phyloP scores from a whole-genome alignment of 1,284 basidiomycete species.

The Pholiota adiposa region DNA sequence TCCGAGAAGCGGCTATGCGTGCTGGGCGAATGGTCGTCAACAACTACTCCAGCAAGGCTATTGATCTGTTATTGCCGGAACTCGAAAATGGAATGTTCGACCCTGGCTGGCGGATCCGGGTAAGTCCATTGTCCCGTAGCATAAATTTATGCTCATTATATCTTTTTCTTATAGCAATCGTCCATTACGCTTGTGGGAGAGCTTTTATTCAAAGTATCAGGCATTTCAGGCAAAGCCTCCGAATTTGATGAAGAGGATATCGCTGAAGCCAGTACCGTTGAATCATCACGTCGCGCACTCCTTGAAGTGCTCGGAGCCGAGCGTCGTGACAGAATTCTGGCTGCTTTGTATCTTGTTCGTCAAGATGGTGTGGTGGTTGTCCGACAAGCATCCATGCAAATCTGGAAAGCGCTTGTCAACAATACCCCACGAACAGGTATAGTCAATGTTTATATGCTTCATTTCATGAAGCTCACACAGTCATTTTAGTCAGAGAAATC shows the following conservation, averaged over 20 bases:
- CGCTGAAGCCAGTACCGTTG: conserved; percentile 67
- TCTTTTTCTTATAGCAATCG: conserved; percentile 65
- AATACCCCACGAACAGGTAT: conserved; percentile 85
- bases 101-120: conserved; percentile 92
- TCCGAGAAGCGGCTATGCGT: conserved; percentile 95
- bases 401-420: conserved; percentile 98
- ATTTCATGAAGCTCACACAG: conserved; percentile 7
- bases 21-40: conserved; percentile 99
- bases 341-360: conserved; percentile 90
- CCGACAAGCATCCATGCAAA: conserved; percentile 91
- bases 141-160: background rate
- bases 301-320: conserved; percentile 89
- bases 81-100: conserved; percentile 97
- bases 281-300: conserved; percentile 84
- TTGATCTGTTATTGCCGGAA: conserved; percentile 94
- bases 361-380: conserved; percentile 94
- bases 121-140: conserved; percentile 43
- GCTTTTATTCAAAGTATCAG: conserved; percentile 96
- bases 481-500: conserved; percentile 85
- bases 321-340: conserved; percentile 88
- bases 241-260: conserved; percentile 82
- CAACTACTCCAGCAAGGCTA: conserved; percentile 92
- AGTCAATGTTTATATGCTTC: conserved; percentile 13
- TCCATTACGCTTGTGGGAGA: conserved; percentile 97
- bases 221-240: conserved; percentile 88